Percentiles rank a stretch among this genome's conserved stretches.
Conservation (phyloP, 2,329 filamentous ascomycete genomes). For the Fusarium paranaense region DNA sequence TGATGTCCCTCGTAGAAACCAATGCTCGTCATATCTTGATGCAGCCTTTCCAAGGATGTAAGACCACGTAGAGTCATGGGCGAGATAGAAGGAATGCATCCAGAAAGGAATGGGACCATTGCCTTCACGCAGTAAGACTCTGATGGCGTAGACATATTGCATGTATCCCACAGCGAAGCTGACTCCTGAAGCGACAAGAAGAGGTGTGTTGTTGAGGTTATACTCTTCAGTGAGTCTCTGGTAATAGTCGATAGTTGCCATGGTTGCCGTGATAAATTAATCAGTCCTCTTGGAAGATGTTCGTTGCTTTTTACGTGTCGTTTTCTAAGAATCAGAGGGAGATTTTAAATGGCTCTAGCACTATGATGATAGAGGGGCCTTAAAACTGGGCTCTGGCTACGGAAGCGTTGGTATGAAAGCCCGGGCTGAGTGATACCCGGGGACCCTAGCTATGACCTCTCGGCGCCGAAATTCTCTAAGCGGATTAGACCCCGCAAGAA, state of each 20-base stretch:
- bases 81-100: constrained; percentile 13
- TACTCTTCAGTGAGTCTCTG: neutral
- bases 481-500: neutral
- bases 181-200: neutral
- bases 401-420: neutral
- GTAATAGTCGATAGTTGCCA: neutral
- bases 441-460: neutral
- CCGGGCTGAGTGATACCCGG: neutral
- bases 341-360: neutral
- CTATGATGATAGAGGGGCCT: neutral
- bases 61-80: neutral
- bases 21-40: neutral
- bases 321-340: neutral
- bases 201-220: neutral
- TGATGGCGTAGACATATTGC: constrained; percentile 18
- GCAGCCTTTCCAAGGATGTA: neutral
- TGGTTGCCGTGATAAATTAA: neutral
- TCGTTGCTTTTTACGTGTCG: neutral
- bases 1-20: neutral
- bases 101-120: constrained; percentile 18
- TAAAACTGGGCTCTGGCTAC: neutral
- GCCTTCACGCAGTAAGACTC: neutral
- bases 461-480: neutral
- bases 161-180: neutral
- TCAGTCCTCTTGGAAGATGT: neutral